Percentiles rank a stretch among this genome's conserved stretches.
phyloP scores from a whole-genome alignment of 2,329 filamentous ascomycete species.

The Phialemoniopsis sp. region DNA sequence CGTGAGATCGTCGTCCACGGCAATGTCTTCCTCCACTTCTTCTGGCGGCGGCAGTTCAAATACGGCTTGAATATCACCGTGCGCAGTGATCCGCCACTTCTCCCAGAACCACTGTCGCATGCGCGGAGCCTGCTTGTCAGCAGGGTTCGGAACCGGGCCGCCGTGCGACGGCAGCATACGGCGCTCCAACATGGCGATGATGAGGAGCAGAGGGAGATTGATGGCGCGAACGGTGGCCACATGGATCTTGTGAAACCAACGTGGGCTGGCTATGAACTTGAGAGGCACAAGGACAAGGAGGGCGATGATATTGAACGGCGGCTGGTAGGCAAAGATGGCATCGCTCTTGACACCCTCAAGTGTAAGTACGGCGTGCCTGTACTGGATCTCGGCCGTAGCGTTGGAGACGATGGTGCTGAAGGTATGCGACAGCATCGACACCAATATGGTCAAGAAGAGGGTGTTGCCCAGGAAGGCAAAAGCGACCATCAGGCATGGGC shows the following conservation, averaged over 20 bases:
- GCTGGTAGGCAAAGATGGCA: slow-evolving; percentile 76
- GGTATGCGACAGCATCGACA: slow-evolving; percentile 82
- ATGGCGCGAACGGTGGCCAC: slow-evolving; percentile 70
- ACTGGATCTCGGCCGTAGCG: slow-evolving; percentile 79
- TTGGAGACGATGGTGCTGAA: slow-evolving; percentile 76
- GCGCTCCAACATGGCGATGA: slow-evolving; percentile 69
- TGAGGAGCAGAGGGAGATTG: slow-evolving; percentile 70
- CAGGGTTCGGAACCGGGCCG: slow-evolving; percentile 9
- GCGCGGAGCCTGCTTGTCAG: slow-evolving; percentile 18
- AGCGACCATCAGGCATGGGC: slow-evolving; percentile 74
- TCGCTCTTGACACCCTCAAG: slow-evolving; percentile 85
- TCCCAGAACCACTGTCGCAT: slow-evolving; percentile 55
- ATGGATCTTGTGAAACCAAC: slow-evolving; percentile 90
- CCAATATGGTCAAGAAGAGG: slow-evolving; percentile 81
- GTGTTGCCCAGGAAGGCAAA: slow-evolving; percentile 87
- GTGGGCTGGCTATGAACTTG: slow-evolving; percentile 71
- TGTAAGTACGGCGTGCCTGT: slow-evolving; percentile 73
- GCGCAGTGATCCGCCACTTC: slow-evolving; percentile 63
- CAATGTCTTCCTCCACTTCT: slow-evolving; percentile 50
- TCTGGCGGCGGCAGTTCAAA: slow-evolving; percentile 69
- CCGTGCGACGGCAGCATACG: slow-evolving; percentile 56
- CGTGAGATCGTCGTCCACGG: slow-evolving; percentile 55
- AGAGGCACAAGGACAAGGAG: slow-evolving; percentile 70
- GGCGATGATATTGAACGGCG: slow-evolving; percentile 79
- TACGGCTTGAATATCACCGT: slow-evolving; percentile 68